phyloP scores from a whole-genome alignment of 2,329 filamentous ascomycete species.

The Colletotrichum tropicicola region DNA sequence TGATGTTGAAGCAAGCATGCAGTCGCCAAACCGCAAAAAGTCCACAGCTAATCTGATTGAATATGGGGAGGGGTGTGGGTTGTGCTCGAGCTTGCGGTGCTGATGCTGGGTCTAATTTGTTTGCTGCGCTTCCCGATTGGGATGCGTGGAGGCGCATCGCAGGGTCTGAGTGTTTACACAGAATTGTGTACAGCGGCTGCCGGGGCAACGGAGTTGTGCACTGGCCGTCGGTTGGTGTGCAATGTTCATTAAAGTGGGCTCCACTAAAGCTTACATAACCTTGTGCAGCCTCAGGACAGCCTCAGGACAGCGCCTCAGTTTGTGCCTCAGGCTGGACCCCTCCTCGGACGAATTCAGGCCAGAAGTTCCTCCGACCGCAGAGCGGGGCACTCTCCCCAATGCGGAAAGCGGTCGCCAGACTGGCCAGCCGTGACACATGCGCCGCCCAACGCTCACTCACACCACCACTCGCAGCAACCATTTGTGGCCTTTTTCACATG shows the following conservation, averaged over 20 bases:
- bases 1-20: conserved; percentile 32
- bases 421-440: conserved; percentile 1
- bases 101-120: conserved; percentile 13
- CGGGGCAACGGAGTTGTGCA: conserved; percentile 13
- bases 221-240: background rate
- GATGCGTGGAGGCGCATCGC: conserved; percentile 13
- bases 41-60: conserved; percentile 19
- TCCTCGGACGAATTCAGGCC: too few species aligned
- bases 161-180: conserved; percentile 16
- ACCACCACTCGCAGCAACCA: background rate
- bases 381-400: background rate
- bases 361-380: background rate
- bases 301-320: background rate
- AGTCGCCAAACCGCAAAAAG: background rate
- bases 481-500: conserved; percentile 27
- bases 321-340: background rate
- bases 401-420: conserved; percentile 1
- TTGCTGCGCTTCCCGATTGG: conserved; percentile 30
- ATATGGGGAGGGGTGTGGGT: conserved; percentile 30
- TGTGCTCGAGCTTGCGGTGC: conserved; percentile 10
- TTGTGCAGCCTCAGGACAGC: background rate
- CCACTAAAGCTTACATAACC: conserved; percentile 1
- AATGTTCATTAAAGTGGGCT: too few species aligned
- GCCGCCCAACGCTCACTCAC: background rate
- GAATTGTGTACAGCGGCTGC: conserved; percentile 12